Base-by-base conservation (phyloP, 345 rosid species). In the Ceriops zippeliana region DNA sequence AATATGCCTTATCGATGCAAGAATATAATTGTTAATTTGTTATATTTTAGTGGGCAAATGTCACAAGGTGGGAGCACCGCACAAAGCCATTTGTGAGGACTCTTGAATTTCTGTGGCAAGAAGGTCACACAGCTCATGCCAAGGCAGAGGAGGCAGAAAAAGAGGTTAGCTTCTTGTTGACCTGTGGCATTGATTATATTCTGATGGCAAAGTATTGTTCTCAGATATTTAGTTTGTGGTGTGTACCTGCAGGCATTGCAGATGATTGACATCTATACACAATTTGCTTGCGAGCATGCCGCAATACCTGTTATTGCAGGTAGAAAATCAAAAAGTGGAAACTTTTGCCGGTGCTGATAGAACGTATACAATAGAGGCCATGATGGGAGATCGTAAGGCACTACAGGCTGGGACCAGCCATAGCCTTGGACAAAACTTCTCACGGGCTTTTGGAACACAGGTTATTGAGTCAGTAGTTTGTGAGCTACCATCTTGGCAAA, bases 351-450 rank as follows among this genome's bases (percentile, higher is more conserved):
- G 97, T 80, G 96, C 97, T 80, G 80, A 76, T 67, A 85, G 77
- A 81, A 95, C 96, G 17, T 89, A 88, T 70, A 95, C 97, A 26
- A 91, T 95, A 79, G 99, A 95, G 84, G 99, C 96, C 81, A 91
- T 95, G 99, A 95, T 95, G 97, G 99, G 97, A 72, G 99, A 95
- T 80, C 82, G 84, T 52, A 95, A 89, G 77, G 99, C 97, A 53
- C 80, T 89, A 78, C 97, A 89, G 69, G 93, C 99, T 74, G 99
- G 96, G 63, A 95, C 96, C 22, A 88, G 97, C 80, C 97, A 95
- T 83, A 89, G 88, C 78, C 87, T 91, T 70, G 96, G 96, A 63
- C 97, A 91, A 62, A 93, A 91, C 81, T 93, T 93, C 76, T 91
- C 96, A 68, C 86, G 82, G 75, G 93, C 97, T 51, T 93, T 93